Evolutionary conservation across 148 eudicot species (phyloP).

Genomic region (Heliamphora exappendiculata): DNA sequence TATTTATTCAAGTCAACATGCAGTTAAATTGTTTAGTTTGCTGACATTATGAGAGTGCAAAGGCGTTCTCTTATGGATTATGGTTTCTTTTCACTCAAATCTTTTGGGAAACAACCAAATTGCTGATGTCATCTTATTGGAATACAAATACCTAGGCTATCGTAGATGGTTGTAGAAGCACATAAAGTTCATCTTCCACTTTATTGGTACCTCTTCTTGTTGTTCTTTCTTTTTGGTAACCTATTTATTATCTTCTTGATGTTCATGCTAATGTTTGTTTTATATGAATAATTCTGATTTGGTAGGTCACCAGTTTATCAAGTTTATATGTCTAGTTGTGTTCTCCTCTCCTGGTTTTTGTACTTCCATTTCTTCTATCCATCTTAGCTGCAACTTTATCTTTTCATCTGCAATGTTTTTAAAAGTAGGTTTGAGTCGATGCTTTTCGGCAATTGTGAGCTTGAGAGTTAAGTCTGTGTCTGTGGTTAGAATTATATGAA

Average conservation of each 20-base stretch:
- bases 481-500: not conserved
- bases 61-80: not conserved
- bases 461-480: not conserved
- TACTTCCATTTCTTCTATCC: not conserved
- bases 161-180: not conserved
- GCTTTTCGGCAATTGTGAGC: not conserved
- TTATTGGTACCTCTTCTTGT: not conserved
- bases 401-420: not conserved
- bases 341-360: not conserved
- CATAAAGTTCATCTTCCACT: not conserved
- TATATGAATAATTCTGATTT: not conserved
- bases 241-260: not conserved
- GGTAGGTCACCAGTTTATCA: not conserved
- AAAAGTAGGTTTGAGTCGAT: not conserved
- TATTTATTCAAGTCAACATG: not conserved
- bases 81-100: not conserved
- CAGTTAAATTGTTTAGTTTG: not conserved
- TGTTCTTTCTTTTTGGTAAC: not conserved
- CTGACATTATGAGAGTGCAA: not conserved
- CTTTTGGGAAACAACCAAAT: not conserved
- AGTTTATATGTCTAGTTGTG: not conserved
- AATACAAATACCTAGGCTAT: not conserved
- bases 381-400: not conserved
- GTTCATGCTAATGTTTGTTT: not conserved
- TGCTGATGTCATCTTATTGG: not conserved